Base-by-base conservation (phyloP, 805 yeast genomes). In the Candida ficus region DNA sequence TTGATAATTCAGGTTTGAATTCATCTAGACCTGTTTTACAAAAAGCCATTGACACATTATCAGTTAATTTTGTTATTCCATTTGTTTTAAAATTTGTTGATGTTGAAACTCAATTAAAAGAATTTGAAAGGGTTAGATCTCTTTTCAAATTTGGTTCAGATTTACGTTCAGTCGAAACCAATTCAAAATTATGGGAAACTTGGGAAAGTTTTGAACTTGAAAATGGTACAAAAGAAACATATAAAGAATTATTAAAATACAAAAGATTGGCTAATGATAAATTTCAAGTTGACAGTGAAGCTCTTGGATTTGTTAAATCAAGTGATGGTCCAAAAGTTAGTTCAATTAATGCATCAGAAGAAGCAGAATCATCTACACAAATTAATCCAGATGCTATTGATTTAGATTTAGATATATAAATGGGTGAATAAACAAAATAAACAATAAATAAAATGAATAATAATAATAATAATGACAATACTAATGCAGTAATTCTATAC, bases 181-280 rank as follows among this genome's bases (percentile, higher is more conserved):
- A 64, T 23, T 17, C 23, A 42, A 44, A 39, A 2, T 54, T 78
- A 25, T 88, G 95, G 95, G 62, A 62, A 1, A 58, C 61, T 22
- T 90, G 95, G 95, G 80, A 80, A 39, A 56, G 65, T 10, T 87
- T 89, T 57, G 98, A 90, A 56, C 57, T 84, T 26, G 67, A 73
- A 12, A 49, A 75, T 57, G 98, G 98, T 5, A 64, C 73, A 43
- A 93, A 84, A 52, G 70, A 68, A 4, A 75, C 83, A 0, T 88
- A 75, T 58, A 87, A 83, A 50, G 82, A 79, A 17, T 81, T 89
- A 90, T 57, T 87, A 19, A 63, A 80, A 34, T 64, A 67, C 45
- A 83, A 79, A 54, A 68, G 87, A 46, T 47, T 48, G 28, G 50
- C 63, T 4, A 60, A 53, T 29, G 58, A 49, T 14, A 53, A 55